These are phyloP conservation scores for Lagenidium giganteum DNA, from an alignment of 352 stramenopile genomes.

Conservation along the genomic window DNA sequence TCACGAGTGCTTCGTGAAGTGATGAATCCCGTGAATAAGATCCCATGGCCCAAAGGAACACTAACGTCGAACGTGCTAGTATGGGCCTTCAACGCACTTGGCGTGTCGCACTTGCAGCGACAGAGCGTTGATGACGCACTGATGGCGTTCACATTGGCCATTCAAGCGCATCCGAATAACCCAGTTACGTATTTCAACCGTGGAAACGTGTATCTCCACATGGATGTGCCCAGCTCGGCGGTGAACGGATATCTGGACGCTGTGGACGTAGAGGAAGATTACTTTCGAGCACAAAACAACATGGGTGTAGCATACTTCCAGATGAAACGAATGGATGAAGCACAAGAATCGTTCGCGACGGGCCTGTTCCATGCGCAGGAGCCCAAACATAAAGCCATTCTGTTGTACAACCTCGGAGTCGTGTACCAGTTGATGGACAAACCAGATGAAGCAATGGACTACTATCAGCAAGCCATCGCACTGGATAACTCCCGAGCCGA, in stretches of 20 bases:
- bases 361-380: slow-evolving; percentile 13
- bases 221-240: slow-evolving; percentile 20
- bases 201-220: slow-evolving; percentile 29
- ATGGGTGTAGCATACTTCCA: slow-evolving; percentile 24
- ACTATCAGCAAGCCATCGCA: slow-evolving; percentile 28
- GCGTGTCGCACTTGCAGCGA: slow-evolving; percentile 8
- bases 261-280: slow-evolving; percentile 22
- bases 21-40: slow-evolving; percentile 1
- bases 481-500: slow-evolving; percentile 18
- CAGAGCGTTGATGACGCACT: slow-evolving; percentile 27
- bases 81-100: slow-evolving; percentile 33
- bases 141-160: slow-evolving; percentile 27
- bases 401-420: slow-evolving; percentile 30
- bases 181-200: slow-evolving; percentile 31
- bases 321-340: slow-evolving; percentile 26
- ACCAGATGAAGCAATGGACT: slow-evolving; percentile 23
- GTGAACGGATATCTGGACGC: slow-evolving; percentile 28
- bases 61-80: slow-evolving; percentile 25
- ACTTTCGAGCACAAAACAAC: slow-evolving; percentile 29
- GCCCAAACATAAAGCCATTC: slow-evolving; percentile 14
- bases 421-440: slow-evolving; percentile 20
- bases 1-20: slow-evolving; percentile 9
- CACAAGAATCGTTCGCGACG: slow-evolving; percentile 18
- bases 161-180: slow-evolving; percentile 22
- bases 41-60: slow-evolving; percentile 21